Evolutionary conservation across 2,329 filamentous ascomycete genomes (phyloP).

Genomic region (Tolypocladium tropicale): DNA sequence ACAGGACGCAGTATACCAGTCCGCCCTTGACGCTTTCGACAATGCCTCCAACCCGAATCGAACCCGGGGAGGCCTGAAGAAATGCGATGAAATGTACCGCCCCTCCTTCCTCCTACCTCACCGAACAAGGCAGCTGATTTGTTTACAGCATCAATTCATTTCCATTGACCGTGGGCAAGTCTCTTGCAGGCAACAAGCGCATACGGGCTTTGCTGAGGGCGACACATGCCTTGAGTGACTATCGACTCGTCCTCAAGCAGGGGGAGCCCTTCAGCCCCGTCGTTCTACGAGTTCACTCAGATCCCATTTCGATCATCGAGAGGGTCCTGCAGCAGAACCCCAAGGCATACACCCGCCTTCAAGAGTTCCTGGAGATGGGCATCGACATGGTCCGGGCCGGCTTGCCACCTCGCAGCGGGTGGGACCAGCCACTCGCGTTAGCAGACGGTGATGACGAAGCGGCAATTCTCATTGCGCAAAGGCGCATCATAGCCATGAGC

Average conservation of each 20-base stretch:
- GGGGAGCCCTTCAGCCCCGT: slow-evolving; percentile 73
- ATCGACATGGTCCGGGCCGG: slow-evolving; percentile 54
- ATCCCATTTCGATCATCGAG: slow-evolving; percentile 62
- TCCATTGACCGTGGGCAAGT: slow-evolving; percentile 42
- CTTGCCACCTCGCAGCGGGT: slow-evolving; percentile 18
- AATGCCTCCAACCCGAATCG: slow-evolving; percentile 75
- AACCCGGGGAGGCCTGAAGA: slow-evolving; percentile 66
- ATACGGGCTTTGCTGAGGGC: slow-evolving; percentile 58
- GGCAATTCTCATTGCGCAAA: slow-evolving; percentile 38
- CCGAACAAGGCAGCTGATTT: not conserved
- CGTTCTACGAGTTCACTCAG: slow-evolving; percentile 63
- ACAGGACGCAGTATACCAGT: slow-evolving; percentile 49
- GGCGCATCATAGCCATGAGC: slow-evolving; percentile 68
- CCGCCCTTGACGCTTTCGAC: slow-evolving; percentile 64
- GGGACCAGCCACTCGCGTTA: not conserved
- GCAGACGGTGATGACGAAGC: slow-evolving; percentile 13
- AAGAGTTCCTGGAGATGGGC: slow-evolving; percentile 62
- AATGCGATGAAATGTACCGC: slow-evolving; percentile 60
- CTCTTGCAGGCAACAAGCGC: slow-evolving; percentile 39
- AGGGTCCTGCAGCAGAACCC: slow-evolving; percentile 69
- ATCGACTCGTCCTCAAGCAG: slow-evolving; percentile 68
- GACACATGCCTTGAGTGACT: slow-evolving; percentile 66
- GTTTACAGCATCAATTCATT: slow-evolving; percentile 50
- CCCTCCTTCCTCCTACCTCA: slow-evolving; percentile 12
- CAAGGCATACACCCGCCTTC: slow-evolving; percentile 62